Evolutionary conservation across 2,329 filamentous ascomycete species (phyloP), one percentile per base, ranked within the genome.

Genomic region (Myriosclerotinia duriaeana): DNA sequence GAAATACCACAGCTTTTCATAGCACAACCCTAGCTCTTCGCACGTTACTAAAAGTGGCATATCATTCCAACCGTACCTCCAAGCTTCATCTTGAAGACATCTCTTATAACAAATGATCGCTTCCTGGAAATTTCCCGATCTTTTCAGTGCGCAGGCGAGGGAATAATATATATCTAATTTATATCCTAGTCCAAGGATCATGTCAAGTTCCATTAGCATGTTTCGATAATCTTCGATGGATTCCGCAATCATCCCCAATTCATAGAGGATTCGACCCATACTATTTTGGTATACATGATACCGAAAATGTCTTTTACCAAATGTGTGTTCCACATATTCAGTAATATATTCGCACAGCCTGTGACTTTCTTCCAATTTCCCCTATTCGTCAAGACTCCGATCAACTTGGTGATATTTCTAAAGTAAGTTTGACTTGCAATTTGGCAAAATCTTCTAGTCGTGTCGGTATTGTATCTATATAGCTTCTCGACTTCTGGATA

Each of bases 371-470:
- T 56, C 53, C 42, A 17, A 17, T 22, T 26, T 42, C 1, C 8
- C 3, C 1, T 9, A 1, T 12, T 1, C 2, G 1, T 3, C 7
- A 56, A 7, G 38, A 17, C 6, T 3, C 5, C 0, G n/a, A 40
- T 42, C 36, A 56, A 40, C 0, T 6, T 0, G 3, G 0, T 1
- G 6, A 56, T 26, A 26, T 2, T 17, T 0, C 22, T 0, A 15
- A 56, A 11, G 53, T 40, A 42, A 26, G 3, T 11, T 14, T 0
- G 12, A 50, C 8, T 4, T 6, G 9, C n/a, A 50, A 22, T 50
- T 50, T 50, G 46, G 4, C 11, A 5, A 50, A 5, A 22, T 12
- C n/a, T 22, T 26, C 46, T 26, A 6, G 2, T 40, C 40, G 8
- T 7, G 1, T 56, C n/a, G 3, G 42, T 26, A 7, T 11, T 56